A percentile compares a stretch with the other conserved stretches of the same genome.
These are phyloP conservation scores for Tremella fuciformis DNA, from an alignment of 768 basidiomycete genomes.

Conservation along the genomic window DNA sequence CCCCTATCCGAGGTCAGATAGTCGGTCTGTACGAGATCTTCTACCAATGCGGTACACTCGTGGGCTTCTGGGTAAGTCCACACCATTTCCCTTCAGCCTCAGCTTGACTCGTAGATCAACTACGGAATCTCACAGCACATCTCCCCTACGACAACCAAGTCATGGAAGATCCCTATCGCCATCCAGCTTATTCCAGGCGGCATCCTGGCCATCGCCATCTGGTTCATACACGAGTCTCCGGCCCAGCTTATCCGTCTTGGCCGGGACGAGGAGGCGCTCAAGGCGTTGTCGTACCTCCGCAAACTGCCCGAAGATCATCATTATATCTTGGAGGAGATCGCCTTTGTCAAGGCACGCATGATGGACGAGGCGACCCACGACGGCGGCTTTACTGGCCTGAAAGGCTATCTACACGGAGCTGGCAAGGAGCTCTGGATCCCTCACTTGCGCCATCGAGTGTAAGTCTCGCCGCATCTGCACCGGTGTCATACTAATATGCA, in stretches of 20 bases:
- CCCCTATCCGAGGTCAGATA: conserved; percentile 57
- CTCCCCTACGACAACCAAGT: conserved; percentile 10
- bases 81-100: conserved; percentile 17
- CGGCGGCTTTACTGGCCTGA: conserved; percentile 19
- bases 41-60: conserved; percentile 57
- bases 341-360: conserved; percentile 18
- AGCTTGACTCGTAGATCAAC: conserved; percentile 11
- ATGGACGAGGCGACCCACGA: conserved; percentile 27
- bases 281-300: conserved; percentile 47
- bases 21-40: conserved; percentile 57
- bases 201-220: conserved; percentile 54
- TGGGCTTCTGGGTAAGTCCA: conserved; percentile 52
- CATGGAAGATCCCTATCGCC: conserved; percentile 50
- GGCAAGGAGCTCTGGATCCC: conserved; percentile 21
- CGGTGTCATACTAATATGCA: neutral
- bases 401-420: conserved; percentile 28
- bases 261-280: conserved; percentile 41
- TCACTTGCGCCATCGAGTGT: conserved; percentile 35
- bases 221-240: conserved; percentile 52
- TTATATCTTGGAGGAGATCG: conserved; percentile 41
- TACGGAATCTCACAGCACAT: conserved; percentile 28
- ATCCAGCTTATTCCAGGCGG: conserved; percentile 64
- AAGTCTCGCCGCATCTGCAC: conserved; percentile 2
- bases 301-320: conserved; percentile 42
- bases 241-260: conserved; percentile 27